Evolutionary conservation across 139 green algal genomes (phyloP).

Genomic region (Coelastrella sp.): DNA sequence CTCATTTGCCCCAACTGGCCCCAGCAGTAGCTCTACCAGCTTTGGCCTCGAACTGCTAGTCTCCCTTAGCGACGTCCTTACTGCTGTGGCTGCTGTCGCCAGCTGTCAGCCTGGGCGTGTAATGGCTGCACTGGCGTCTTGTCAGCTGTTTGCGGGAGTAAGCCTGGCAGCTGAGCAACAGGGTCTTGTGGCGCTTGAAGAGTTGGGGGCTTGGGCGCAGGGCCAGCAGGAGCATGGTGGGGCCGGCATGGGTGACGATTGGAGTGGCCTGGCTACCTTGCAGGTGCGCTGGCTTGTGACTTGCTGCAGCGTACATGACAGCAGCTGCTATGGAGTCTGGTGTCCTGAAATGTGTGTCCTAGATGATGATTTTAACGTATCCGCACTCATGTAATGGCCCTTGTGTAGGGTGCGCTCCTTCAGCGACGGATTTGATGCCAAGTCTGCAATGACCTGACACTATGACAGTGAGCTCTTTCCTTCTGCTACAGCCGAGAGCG

Average conservation of each 20-base stretch:
- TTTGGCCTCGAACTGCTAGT: conserved; percentile 42
- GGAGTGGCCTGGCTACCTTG: neutral
- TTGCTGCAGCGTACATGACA: too few species aligned
- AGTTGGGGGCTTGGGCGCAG: neutral
- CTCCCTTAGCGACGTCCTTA: conserved; percentile 17
- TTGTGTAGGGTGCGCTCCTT: too few species aligned
- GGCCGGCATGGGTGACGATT: neutral
- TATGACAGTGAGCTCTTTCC: too few species aligned
- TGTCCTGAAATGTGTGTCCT: too few species aligned
- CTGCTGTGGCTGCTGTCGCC: conserved; percentile 46
- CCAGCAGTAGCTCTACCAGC: neutral
- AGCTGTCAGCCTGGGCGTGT: conserved; percentile 50
- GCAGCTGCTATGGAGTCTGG: neutral
- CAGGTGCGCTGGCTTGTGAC: conserved; percentile 9
- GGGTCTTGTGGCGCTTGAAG: conserved; percentile 26
- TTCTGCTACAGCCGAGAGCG: too few species aligned
- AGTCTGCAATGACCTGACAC: too few species aligned
- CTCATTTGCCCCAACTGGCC: neutral
- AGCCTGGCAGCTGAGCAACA: conserved; percentile 35
- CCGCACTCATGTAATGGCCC: too few species aligned
- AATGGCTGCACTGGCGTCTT: conserved; percentile 38
- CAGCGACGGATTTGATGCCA: too few species aligned
- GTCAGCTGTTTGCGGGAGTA: conserved; percentile 40
- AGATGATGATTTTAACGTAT: too few species aligned
- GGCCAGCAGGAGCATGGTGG: neutral